Conservation (phyloP, 2,329 filamentous ascomycete genomes). For the Drechslera avenae region DNA sequence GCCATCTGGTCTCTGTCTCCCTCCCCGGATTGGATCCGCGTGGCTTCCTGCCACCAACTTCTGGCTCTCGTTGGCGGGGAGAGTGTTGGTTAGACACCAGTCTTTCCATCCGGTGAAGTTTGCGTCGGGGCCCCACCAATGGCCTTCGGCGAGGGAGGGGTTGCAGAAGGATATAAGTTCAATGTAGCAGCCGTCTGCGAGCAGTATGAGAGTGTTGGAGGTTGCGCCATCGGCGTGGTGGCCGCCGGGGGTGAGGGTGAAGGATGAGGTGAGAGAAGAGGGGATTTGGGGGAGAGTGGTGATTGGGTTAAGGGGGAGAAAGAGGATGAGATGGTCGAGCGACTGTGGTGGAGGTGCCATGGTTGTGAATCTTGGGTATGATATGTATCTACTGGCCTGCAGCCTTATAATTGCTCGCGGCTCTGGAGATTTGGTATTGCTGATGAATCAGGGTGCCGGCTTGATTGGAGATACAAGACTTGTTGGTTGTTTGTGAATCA, state of each 20-base stretch:
- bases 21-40: conserved; percentile 56
- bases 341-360: conserved; percentile 22
- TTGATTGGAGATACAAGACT: no score
- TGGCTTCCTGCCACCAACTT: conserved; percentile 50
- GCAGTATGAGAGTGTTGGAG: conserved; percentile 67
- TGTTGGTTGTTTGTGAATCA: no score
- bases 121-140: conserved; percentile 64
- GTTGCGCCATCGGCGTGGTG: conserved; percentile 64
- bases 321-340: conserved; percentile 69
- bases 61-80: conserved; percentile 20
- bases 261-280: conserved; percentile 59
- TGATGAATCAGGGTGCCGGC: no score
- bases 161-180: conserved; percentile 68
- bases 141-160: conserved; percentile 52
- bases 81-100: conserved; percentile 53
- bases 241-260: conserved; percentile 66
- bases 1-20: conserved; percentile 61
- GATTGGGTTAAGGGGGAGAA: conserved; percentile 63
- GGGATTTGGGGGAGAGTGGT: conserved; percentile 40
- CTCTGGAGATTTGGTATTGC: no score
- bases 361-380: not conserved
- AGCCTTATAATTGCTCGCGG: no score
- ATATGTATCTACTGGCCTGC: no score
- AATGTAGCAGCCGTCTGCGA: conserved; percentile 68
- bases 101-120: conserved; percentile 64